Evolutionary conservation across 805 yeast genomes (phyloP).

Genomic region (Candida insectalens): DNA sequence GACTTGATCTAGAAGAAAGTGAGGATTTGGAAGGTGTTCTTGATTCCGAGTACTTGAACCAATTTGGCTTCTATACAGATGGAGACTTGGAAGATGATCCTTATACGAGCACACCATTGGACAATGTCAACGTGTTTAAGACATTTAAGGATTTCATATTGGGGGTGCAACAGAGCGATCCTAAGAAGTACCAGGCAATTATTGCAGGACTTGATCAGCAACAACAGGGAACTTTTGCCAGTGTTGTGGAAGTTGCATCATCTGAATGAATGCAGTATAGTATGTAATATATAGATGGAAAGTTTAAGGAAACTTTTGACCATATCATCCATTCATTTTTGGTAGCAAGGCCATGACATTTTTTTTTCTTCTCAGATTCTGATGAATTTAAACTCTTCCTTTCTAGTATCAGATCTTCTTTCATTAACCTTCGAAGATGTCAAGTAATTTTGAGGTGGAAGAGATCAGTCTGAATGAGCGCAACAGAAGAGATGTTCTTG

Average conservation of each 20-base stretch:
- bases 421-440: background rate
- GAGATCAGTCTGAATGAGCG: slow-evolving; percentile 3
- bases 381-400: no score
- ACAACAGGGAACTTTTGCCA: slow-evolving; percentile 15
- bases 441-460: slow-evolving; percentile 1
- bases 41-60: slow-evolving; percentile 1
- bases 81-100: slow-evolving; percentile 82
- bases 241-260: slow-evolving; percentile 5
- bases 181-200: slow-evolving; percentile 15
- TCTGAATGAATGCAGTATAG: background rate
- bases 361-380: no score
- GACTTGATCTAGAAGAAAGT: slow-evolving; percentile 12
- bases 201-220: slow-evolving; percentile 13
- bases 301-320: no score
- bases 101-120: slow-evolving; percentile 69
- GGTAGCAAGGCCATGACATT: no score
- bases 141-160: slow-evolving; percentile 50
- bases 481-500: slow-evolving; percentile 1
- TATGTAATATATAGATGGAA: no score
- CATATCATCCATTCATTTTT: no score
- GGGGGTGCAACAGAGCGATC: slow-evolving; percentile 37
- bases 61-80: slow-evolving; percentile 23
- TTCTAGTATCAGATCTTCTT: background rate
- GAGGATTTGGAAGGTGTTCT: slow-evolving; percentile 18
- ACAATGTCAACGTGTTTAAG: slow-evolving; percentile 60